Percentiles rank a stretch among this genome's conserved stretches.
These are phyloP conservation scores for Blastobotrys capitulatus DNA, from an alignment of 1,139 yeast genomes.

Conservation along the genomic window DNA sequence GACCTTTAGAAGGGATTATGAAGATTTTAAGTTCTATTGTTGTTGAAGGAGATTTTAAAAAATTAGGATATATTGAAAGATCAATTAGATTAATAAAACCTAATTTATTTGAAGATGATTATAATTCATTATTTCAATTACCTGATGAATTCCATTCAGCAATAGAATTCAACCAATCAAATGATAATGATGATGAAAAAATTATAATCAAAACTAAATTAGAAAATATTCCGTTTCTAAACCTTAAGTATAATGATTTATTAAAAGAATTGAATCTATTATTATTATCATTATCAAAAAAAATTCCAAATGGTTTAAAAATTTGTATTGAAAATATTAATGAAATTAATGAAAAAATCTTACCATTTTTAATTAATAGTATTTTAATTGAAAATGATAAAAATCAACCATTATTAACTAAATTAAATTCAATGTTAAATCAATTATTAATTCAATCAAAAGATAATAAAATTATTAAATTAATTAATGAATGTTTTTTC, in stretches of 20 bases:
- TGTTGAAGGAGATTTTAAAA: conserved; percentile 3
- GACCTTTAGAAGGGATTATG: conserved; percentile 10
- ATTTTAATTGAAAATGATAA: neutral
- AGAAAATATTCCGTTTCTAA: neutral
- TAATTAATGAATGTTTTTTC: conserved; percentile 2
- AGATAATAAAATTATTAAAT: neutral
- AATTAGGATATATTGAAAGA: conserved; percentile 9
- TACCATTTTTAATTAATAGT: conserved; percentile 34
- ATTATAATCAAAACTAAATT: neutral
- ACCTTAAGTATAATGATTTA: neutral
- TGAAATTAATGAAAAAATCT: conserved; percentile 29
- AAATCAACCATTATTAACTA: neutral
- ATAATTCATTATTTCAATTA: neutral
- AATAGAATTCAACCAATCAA: neutral
- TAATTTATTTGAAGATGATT: neutral
- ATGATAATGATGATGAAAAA: neutral
- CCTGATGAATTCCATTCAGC: neutral
- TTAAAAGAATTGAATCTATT: neutral
- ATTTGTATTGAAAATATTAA: conserved; percentile 10
- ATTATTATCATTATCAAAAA: neutral
- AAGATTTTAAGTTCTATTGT: neutral
- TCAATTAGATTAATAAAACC: neutral
- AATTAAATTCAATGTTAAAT: neutral
- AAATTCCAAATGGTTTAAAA: neutral
- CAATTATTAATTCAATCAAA: neutral